phyloP scores from a whole-genome alignment of 495 filamentous ascomycete species.

The Penicillium atrosanguineum region DNA sequence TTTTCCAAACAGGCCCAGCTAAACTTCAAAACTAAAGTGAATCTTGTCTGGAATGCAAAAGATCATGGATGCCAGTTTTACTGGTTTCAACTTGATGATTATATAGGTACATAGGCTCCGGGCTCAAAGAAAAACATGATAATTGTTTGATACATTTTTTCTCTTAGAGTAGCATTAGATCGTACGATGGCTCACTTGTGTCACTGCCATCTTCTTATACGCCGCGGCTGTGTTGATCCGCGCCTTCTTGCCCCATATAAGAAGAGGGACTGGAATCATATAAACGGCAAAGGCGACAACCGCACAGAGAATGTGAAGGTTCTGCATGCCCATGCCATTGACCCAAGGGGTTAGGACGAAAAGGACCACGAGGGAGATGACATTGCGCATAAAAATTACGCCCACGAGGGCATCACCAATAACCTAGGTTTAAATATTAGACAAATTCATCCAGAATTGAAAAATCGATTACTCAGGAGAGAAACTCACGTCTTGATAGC shows the following conservation, averaged over 20 bases:
- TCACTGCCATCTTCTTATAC: conserved; percentile 22
- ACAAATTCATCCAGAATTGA: background rate
- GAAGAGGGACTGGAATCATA: conserved; percentile 19
- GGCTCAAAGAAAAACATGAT: background rate
- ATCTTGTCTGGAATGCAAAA: conserved; percentile 10
- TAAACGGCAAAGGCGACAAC: conserved; percentile 18
- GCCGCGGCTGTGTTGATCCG: conserved; percentile 14
- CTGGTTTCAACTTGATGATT: conserved; percentile 15
- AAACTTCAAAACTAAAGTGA: background rate
- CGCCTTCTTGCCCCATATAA: conserved; percentile 27
- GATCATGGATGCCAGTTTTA: conserved; percentile 7
- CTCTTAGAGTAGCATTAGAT: conserved; percentile 5
- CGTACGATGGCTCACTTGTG: conserved; percentile 22
- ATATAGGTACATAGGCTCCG: background rate
- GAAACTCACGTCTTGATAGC: conserved; percentile 32
- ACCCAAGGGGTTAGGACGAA: conserved; percentile 38
- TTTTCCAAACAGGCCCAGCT: conserved; percentile 17
- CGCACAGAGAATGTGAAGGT: conserved; percentile 24
- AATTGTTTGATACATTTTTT: background rate
- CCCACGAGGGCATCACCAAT: conserved; percentile 34
- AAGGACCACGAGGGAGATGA: conserved; percentile 29
- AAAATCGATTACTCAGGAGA: background rate
- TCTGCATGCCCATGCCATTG: conserved; percentile 31
- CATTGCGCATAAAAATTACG: conserved; percentile 33
- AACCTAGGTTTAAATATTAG: conserved; percentile 16